Evolutionary conservation across 768 basidiomycete genomes (phyloP).

Genomic region (Leccinum ochraceum): DNA sequence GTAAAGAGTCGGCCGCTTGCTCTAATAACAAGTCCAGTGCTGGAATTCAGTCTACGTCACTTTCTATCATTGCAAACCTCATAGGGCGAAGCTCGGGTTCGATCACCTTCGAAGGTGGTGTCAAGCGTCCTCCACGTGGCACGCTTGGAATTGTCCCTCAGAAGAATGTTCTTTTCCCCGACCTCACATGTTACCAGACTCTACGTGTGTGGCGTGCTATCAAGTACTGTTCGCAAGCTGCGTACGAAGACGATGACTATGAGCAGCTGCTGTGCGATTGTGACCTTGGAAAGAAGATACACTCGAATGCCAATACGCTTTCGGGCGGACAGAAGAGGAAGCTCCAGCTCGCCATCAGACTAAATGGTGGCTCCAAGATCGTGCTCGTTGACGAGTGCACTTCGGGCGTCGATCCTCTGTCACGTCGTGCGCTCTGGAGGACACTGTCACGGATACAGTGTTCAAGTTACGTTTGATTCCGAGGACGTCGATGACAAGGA

Average conservation of each 20-base stretch:
- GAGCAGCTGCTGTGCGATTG: constrained; percentile 36
- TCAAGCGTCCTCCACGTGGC: constrained; percentile 56
- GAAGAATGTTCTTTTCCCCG: constrained; percentile 81
- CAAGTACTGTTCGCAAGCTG: constrained; percentile 54
- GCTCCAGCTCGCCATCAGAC: constrained; percentile 78
- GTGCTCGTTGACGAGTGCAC: constrained; percentile 71
- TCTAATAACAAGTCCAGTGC: constrained; percentile 45
- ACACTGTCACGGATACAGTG: constrained; percentile 69
- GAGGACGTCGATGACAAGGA: constrained; percentile 33
- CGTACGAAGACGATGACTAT: constrained; percentile 51
- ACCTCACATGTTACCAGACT: constrained; percentile 73
- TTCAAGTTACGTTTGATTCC: constrained; percentile 52
- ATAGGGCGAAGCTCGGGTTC: constrained; percentile 58
- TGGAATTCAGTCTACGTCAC: constrained; percentile 66
- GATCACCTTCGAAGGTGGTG: constrained; percentile 55
- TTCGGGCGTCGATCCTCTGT: constrained; percentile 81
- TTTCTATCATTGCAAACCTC: constrained; percentile 68
- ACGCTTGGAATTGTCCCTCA: constrained; percentile 78
- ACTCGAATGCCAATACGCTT: constrained; percentile 63
- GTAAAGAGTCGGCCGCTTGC: background rate
- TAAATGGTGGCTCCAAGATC: constrained; percentile 73
- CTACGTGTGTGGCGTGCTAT: constrained; percentile 71
- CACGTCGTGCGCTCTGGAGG: constrained; percentile 76
- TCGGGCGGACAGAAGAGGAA: constrained; percentile 85
- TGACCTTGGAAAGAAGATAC: constrained; percentile 68